phyloP scores from a whole-genome alignment of 2,329 filamentous ascomycete species.

The Colletotrichum sp. region DNA sequence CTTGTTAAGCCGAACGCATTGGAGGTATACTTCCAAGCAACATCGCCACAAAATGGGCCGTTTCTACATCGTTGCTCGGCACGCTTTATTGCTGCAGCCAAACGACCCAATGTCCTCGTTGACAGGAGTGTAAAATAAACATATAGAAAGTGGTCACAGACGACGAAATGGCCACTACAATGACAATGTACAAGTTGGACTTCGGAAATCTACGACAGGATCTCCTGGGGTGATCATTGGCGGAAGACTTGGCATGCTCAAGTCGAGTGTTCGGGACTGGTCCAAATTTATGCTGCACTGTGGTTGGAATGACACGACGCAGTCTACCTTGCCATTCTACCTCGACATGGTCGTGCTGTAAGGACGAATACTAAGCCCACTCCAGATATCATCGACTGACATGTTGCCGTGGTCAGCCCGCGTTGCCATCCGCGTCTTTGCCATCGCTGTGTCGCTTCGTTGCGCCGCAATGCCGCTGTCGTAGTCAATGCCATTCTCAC shows the following conservation, averaged over 20 bases:
- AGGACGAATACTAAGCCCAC: not conserved
- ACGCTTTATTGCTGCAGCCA: not conserved
- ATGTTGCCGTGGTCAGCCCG: not conserved
- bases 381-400: not conserved
- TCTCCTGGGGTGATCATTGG: not conserved
- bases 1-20: not conserved
- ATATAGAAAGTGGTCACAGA: not conserved
- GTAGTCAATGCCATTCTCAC: not conserved
- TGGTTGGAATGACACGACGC: not conserved
- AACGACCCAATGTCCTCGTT: not conserved
- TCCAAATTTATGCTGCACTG: not conserved
- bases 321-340: not conserved
- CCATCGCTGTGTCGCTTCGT: not conserved
- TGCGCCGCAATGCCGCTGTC: not conserved
- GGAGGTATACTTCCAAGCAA: not conserved
- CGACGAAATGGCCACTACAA: not conserved
- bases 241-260: not conserved
- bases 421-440: not conserved
- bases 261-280: not conserved
- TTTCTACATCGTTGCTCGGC: not conserved
- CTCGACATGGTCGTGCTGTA: not conserved
- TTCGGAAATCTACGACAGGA: not conserved
- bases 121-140: conserved; percentile 4
- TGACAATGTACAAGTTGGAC: not conserved
- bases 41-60: not conserved